Evolutionary conservation across 2,329 filamentous ascomycete species (phyloP), one percentile per base, ranked within the genome.

Genomic region (Fusarium fujikuroi): DNA sequence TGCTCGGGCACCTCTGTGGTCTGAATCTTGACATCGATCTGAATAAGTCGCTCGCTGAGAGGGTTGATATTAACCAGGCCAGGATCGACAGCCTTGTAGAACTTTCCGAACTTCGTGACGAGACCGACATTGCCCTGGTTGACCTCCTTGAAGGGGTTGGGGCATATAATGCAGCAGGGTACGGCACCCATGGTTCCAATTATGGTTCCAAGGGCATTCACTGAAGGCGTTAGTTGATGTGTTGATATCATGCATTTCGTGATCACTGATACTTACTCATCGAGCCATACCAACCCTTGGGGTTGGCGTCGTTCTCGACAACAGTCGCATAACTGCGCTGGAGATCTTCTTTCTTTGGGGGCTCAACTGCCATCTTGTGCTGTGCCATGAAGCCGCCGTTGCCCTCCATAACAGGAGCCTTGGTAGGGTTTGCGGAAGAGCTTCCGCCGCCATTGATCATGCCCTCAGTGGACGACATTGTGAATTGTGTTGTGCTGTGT

Each of bases 11-110:
- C 96, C 87, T 99, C 92, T 82, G 97, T 94, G 75, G 97, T 98
- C 85, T 99, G 96, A 77, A 98, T 98, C 91, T 98, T 99, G 85
- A 99, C 96, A 82, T 99, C 96, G 80, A 99, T 92, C 79, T 97
- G 94, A 76, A 94, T 92, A 46, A 99, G 88, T 66, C 88, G 90
- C 87, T 99, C 96, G 78, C 93, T 95, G 61, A 98, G 90, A 7
- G 95, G 95, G 85, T 99, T 99, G 87, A 99, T 92, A 87, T 97
- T 97, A 83, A 98, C 94, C 37, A 99, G 91, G 81, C 96, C 96
- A 5, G 96, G 96, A 82, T 99, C 96, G 75, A 98, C 95, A 16
- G 96, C 95, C 83, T 95, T 93, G 83, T 97, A 94, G 85, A 99
- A 98, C 74, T 92, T 88, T 79, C 96, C 96, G 76, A 99, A 99